Evolutionary conservation across 2,329 filamentous ascomycete genomes (phyloP).

Genomic region (Dactylonectria macrodidyma): DNA sequence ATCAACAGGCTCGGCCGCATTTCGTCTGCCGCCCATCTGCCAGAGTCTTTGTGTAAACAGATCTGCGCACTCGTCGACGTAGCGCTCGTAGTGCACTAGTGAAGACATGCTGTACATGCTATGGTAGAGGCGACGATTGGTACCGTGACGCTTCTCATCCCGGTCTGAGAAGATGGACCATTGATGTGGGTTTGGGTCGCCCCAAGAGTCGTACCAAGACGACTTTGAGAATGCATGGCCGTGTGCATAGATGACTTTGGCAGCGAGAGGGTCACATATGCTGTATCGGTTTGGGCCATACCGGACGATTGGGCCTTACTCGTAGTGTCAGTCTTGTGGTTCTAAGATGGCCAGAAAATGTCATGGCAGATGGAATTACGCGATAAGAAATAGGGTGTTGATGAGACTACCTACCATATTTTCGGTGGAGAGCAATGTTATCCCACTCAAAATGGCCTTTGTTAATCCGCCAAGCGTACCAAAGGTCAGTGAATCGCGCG

Average conservation of each 20-base stretch:
- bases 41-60: constrained; percentile 4
- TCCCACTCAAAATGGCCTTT: constrained; percentile 15
- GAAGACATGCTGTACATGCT: constrained; percentile 22
- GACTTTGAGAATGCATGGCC: constrained; percentile 6
- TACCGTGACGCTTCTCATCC: constrained; percentile 10
- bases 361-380: neutral
- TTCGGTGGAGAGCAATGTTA: constrained; percentile 14
- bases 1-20: constrained; percentile 3
- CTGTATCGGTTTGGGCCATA: constrained; percentile 21
- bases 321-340: neutral
- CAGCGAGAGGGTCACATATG: constrained; percentile 14
- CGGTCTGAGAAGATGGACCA: constrained; percentile 10
- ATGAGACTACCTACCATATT: constrained; percentile 7
- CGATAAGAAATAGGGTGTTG: neutral
- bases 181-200: constrained; percentile 4
- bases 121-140: constrained; percentile 14
- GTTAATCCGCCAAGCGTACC: constrained; percentile 12
- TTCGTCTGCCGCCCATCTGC: constrained; percentile 7
- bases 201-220: constrained; percentile 15
- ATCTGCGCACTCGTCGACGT: constrained; percentile 16
- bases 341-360: neutral
- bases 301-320: constrained; percentile 9
- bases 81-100: constrained; percentile 14
- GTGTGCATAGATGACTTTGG: constrained; percentile 11
- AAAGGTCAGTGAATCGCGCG: constrained; percentile 19